Evolutionary conservation across 768 basidiomycete species (phyloP), one percentile per base, ranked within the genome.

Genomic region (Lepiota subincarnata): DNA sequence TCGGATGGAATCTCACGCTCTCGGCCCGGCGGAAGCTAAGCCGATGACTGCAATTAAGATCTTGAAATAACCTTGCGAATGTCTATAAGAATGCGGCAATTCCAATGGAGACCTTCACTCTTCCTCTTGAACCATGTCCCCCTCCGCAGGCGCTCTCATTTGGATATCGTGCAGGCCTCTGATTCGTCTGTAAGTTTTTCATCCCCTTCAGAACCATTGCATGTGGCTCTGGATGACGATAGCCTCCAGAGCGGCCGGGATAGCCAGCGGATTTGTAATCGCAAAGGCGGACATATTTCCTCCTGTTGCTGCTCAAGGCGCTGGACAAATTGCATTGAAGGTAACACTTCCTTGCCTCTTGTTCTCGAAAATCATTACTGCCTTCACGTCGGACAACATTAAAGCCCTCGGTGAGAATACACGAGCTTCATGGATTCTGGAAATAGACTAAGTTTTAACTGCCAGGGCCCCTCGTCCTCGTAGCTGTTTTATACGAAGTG

Each of bases 361-460:
- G 72, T 87, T 89, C 65, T 86, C 84, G 6, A 85, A 81, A 57
- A 86, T 89, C 45, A 75, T 89, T 0, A 83, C 85, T 0, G 78
- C 84, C 1, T 85, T 89, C 56, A 77, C 72, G 7, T 58, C 78
- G 0, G 73, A 82, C 34, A 87, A 86, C 59, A 68, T 86, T 13
- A 50, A 66, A 26, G 74, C 77, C 3, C 62, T 87, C 26, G 83
- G 84, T 81, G 57, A 54, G 53, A 18, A 16, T 16, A 3, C 16
- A 69, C 50, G n/a, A 50, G 24, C 5, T 18, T 12, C 20, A 13
- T n/a, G 28, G 22, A 22, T 37, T 16, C 4, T 13, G 7, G 6
- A 39, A 35, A 34, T n/a, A 11, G 19, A n/a, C 6, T 40, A 31
- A 44, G 6, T 34, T 34, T 50, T 6, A 49, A 56, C 1, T 41